phyloP scores from a whole-genome alignment of 805 yeast species.

The Saturnispora galanensis region DNA sequence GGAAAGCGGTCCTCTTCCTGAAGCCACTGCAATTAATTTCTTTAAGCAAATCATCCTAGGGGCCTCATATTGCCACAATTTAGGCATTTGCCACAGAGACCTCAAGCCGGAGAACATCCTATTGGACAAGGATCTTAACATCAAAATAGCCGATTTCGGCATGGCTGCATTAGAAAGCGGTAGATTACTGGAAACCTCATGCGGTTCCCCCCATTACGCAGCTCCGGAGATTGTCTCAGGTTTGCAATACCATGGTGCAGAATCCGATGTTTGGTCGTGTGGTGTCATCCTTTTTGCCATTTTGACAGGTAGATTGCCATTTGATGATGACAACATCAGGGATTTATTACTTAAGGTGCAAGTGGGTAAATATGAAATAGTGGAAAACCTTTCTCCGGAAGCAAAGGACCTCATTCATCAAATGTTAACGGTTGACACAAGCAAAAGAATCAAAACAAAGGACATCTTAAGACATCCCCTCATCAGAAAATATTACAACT shows the following conservation, averaged over 20 bases:
- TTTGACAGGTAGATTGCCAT: conserved; percentile 90
- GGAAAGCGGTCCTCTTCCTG: conserved; percentile 80
- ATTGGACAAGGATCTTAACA: conserved; percentile 74
- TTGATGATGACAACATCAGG: conserved; percentile 92
- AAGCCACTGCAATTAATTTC: conserved; percentile 81
- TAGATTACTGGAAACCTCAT: conserved; percentile 80
- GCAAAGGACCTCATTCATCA: conserved; percentile 77
- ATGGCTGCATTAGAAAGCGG: conserved; percentile 94
- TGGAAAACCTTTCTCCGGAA: conserved; percentile 64
- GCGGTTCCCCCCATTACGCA: conserved; percentile 98
- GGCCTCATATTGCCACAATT: conserved; percentile 53
- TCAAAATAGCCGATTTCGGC: conserved; percentile 96
- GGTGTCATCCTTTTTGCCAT: conserved; percentile 92
- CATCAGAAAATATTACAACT: conserved; percentile 59
- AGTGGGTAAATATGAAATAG: conserved; percentile 79
- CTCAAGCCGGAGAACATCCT: conserved; percentile 72
- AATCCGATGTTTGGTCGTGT: conserved; percentile 97
- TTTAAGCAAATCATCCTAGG: conserved; percentile 67
- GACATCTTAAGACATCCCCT: conserved; percentile 77
- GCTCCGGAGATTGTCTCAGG: conserved; percentile 98
- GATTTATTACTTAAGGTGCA: conserved; percentile 83
- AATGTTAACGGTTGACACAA: conserved; percentile 80
- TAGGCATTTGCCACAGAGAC: conserved; percentile 68
- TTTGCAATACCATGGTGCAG: conserved; percentile 89
- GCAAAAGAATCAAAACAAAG: conserved; percentile 64